Base-by-base conservation (phyloP, 768 basidiomycete genomes). In the Sporobolomyces pararoseus region DNA sequence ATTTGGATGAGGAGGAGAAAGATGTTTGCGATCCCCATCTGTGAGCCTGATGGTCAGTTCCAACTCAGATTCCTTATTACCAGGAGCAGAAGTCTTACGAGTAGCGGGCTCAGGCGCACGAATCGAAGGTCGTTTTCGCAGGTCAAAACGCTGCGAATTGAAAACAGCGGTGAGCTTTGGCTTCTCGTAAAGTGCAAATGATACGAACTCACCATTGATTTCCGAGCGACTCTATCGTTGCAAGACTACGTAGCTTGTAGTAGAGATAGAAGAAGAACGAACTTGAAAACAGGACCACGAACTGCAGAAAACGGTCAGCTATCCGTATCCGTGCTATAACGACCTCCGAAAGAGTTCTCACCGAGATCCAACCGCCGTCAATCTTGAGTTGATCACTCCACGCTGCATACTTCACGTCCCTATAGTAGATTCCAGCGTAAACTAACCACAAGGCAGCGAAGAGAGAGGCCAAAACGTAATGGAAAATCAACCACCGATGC, bases 361-460 rank as follows among this genome's bases (percentile, higher is more conserved):
- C 68, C 57, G 29, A 50, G 4, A 70, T 61, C 64, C 64, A 70
- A 2, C 59, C 69, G 1, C 59, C 49, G 47, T 70, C 69, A 46
- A 70, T 62, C 35, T 65, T 52, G 6, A 70, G 58, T 27, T 70
- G 63, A 21, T 62, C 55, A 3, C 31, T 50, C 25, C 39, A 42
- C 23, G 49, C 65, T 1, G 21, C 14, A 37, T 19, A 46, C 50
- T 59, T 61, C 44, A 70, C 25, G 29, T 70, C 34, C 16, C 21
- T 17, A 23, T 47, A 32, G 47, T 65, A 62, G 17, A 62, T n/a
- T 9, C 2, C 23, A 27, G 44, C 23, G 53, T 62, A 70, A 23
- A 21, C 53, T 4, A n/a, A 7, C 69, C 69, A 65, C 9, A 65
- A 27, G 2, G 27, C 2, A 9, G 12, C 4, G 2, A 66, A 29